Evolutionary conservation across 345 rosid species (phyloP).

Genomic region (Camelina laxa): DNA sequence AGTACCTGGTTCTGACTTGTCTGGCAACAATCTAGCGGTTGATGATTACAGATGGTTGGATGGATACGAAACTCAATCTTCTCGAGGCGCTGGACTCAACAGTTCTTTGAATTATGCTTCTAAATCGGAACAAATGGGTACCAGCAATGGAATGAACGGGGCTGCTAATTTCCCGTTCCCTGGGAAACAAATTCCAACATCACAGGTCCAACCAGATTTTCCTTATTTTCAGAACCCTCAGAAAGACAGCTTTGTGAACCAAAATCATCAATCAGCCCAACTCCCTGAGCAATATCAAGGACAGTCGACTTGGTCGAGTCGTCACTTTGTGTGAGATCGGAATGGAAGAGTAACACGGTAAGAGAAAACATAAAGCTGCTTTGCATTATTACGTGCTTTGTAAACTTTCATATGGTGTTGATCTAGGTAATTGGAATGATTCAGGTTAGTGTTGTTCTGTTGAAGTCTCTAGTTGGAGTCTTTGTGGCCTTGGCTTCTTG

Average conservation of each 20-base stretch:
- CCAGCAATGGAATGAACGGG: slow-evolving; percentile 58
- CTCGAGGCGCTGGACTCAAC: slow-evolving; percentile 52
- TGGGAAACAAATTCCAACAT: slow-evolving; percentile 66
- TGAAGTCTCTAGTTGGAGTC: slow-evolving; percentile 74
- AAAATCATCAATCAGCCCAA: slow-evolving; percentile 62
- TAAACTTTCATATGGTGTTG: slow-evolving; percentile 29
- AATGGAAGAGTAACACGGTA: slow-evolving; percentile 48
- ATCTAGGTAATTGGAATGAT: slow-evolving; percentile 57
- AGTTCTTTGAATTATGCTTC: slow-evolving; percentile 51
- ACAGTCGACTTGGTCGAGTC: slow-evolving; percentile 75
- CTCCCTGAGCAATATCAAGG: slow-evolving; percentile 85
- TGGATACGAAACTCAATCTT: slow-evolving; percentile 77
- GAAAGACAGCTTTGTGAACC: slow-evolving; percentile 54
- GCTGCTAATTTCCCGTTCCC: slow-evolving; percentile 81
- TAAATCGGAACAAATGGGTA: slow-evolving; percentile 53
- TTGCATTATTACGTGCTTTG: neutral
- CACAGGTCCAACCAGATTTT: slow-evolving; percentile 57
- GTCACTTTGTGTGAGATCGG: slow-evolving; percentile 79
- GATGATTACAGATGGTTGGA: slow-evolving; percentile 99
- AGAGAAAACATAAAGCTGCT: slow-evolving; percentile 25
- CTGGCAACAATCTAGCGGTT: slow-evolving; percentile 43
- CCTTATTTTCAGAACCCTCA: slow-evolving; percentile 55
- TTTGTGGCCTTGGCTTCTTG: slow-evolving; percentile 69
- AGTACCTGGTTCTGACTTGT: slow-evolving; percentile 49
- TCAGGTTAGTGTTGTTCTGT: slow-evolving; percentile 60